A percentile compares a stretch with the other conserved stretches of the same genome.
These are phyloP conservation scores for Aspergillus mulundensis DNA, from an alignment of 495 filamentous ascomycete species.

Conservation along the genomic window DNA sequence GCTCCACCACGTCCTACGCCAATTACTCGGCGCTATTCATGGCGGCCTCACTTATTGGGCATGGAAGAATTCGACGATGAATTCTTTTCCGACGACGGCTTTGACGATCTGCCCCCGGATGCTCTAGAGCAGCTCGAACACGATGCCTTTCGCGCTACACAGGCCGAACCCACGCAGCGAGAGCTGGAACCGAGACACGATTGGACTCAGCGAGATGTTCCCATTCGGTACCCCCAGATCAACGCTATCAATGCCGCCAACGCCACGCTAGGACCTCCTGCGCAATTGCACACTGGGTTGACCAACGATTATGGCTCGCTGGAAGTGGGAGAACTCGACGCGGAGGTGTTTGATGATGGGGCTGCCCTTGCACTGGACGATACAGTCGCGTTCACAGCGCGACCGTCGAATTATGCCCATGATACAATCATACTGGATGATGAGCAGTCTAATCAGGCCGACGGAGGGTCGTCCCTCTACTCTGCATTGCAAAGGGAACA, in stretches of 20 bases:
- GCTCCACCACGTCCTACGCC: constrained; percentile 5
- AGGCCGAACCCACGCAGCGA: constrained; percentile 19
- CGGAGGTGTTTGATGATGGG: constrained; percentile 47
- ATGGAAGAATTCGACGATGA: constrained; percentile 62
- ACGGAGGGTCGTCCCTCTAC: constrained; percentile 7
- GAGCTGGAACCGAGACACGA: neutral
- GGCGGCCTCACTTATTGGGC: constrained; percentile 37
- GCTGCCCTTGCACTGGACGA: constrained; percentile 25
- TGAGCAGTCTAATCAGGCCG: constrained; percentile 17
- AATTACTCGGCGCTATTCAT: constrained; percentile 29
- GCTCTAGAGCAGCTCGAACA: constrained; percentile 53
- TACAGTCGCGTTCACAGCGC: constrained; percentile 24
- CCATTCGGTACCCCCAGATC: constrained; percentile 7
- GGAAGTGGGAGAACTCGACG: constrained; percentile 54
- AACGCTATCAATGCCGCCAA: constrained; percentile 5
- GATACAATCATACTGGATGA: constrained; percentile 7
- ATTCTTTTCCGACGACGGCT: constrained; percentile 61
- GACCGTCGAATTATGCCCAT: constrained; percentile 14
- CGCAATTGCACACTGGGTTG: constrained; percentile 36
- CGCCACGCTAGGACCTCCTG: constrained; percentile 26
- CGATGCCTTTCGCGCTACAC: constrained; percentile 50
- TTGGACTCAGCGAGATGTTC: constrained; percentile 15
- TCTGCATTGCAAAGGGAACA: constrained; percentile 10
- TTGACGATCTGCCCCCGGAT: constrained; percentile 52
- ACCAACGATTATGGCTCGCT: constrained; percentile 52